phyloP scores from a whole-genome alignment of 2,329 filamentous ascomycete genomes.

The Trichoderma lentiforme region DNA sequence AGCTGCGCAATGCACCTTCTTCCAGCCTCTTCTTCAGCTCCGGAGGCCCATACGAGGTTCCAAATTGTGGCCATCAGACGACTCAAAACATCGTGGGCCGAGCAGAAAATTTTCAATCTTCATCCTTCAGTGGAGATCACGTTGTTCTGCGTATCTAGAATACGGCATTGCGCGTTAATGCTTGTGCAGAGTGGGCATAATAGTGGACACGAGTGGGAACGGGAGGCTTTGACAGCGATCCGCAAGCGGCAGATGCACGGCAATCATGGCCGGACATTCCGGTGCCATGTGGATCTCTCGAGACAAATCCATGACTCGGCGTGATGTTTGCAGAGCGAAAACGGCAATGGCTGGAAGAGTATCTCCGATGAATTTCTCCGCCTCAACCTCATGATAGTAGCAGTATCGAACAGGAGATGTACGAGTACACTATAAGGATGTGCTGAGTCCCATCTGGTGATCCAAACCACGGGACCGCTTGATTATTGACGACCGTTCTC shows the following conservation, averaged over 20 bases:
- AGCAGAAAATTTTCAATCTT: conserved; percentile 6
- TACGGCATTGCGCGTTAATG: neutral
- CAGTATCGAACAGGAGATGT: conserved; percentile 14
- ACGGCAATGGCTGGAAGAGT: neutral
- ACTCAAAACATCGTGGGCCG: conserved; percentile 3
- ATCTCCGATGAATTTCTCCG: conserved; percentile 13
- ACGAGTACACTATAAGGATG: neutral
- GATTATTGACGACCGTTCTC: neutral
- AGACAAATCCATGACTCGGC: conserved; percentile 11
- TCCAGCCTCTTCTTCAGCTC: neutral
- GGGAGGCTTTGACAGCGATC: conserved; percentile 6
- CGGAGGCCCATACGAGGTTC: neutral
- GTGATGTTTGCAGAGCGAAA: conserved; percentile 2
- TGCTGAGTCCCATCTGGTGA: neutral
- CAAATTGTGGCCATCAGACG: neutral
- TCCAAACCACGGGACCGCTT: neutral
- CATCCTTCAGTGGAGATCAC: conserved; percentile 2
- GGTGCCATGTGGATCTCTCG: neutral
- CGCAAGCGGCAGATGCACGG: conserved; percentile 13
- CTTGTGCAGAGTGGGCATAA: neutral
- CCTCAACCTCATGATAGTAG: conserved; percentile 8
- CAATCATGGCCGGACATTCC: conserved; percentile 10
- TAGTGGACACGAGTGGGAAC: conserved; percentile 7
- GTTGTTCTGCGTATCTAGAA: neutral
- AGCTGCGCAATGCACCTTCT: neutral